Percentiles rank a stretch among this genome's conserved stretches.
These are phyloP conservation scores for Spinellus fusiger DNA, from an alignment of 192 early-diverging fungal genomes.

Conservation along the genomic window DNA sequence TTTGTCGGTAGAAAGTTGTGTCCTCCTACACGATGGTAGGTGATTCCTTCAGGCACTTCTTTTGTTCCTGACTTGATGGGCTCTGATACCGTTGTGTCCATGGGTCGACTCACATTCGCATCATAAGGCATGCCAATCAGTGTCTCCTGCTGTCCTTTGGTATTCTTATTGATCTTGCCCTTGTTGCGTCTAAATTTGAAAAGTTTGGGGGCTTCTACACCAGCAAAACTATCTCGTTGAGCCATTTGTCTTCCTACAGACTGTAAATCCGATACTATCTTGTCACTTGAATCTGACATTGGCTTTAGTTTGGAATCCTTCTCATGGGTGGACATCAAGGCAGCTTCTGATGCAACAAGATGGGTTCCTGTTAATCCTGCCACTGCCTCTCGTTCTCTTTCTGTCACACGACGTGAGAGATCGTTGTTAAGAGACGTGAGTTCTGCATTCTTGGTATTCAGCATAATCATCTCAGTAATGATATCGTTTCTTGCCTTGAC, in stretches of 20 bases:
- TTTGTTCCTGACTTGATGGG: constrained; percentile 3
- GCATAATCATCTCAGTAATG: constrained; percentile 41
- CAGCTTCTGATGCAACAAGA: constrained; percentile 6
- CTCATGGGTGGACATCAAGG: not conserved
- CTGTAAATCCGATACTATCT: not conserved
- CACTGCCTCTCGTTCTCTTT: constrained; percentile 34
- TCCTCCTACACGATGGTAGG: not conserved
- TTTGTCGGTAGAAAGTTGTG: constrained; percentile 26
- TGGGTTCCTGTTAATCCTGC: constrained; percentile 30
- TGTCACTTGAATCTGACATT: not conserved
- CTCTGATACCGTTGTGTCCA: not conserved
- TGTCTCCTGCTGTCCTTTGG: constrained; percentile 10
- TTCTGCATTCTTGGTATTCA: constrained; percentile 50
- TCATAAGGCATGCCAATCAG: constrained; percentile 29
- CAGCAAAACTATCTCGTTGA: constrained; percentile 33
- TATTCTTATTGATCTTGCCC: constrained; percentile 28
- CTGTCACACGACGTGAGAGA: constrained; percentile 37
- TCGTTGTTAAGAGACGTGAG: constrained; percentile 52
- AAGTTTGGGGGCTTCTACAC: constrained; percentile 36
- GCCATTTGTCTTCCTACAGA: constrained; percentile 10
- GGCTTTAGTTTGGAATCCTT: not conserved
- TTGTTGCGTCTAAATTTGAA: constrained; percentile 55
- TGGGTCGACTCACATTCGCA: not conserved
- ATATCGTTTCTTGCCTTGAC: constrained; percentile 41
- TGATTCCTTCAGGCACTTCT: not conserved